phyloP scores from a whole-genome alignment of 176 grass and related monocot genomes.

The Aegilops longissima region DNA sequence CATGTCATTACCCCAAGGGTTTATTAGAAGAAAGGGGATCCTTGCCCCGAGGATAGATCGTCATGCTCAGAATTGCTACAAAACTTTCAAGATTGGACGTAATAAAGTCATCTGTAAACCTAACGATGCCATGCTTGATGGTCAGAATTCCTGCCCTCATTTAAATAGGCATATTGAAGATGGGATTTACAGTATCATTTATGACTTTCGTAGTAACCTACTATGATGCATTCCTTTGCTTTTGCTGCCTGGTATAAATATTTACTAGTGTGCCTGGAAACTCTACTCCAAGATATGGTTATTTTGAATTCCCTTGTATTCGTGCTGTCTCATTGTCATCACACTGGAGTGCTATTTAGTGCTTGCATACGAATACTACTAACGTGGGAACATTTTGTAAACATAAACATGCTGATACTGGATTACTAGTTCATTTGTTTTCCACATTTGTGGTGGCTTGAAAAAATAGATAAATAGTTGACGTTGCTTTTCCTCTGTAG shows the following conservation, averaged over 20 bases:
- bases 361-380: neutral
- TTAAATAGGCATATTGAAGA: constrained; percentile 30
- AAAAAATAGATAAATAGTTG: constrained; percentile 11
- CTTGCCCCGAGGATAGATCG: constrained; percentile 36
- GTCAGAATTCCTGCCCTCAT: constrained; percentile 46
- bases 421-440: neutral
- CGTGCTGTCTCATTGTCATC: neutral
- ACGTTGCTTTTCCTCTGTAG: constrained; percentile 44
- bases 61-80: constrained; percentile 56
- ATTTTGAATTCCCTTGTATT: constrained; percentile 9
- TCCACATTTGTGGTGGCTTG: neutral
- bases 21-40: constrained; percentile 54
- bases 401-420: neutral
- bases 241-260: constrained; percentile 13
- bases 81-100: constrained; percentile 57
- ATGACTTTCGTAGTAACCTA: neutral
- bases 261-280: constrained; percentile 1
- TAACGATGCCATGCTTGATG: constrained; percentile 43
- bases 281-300: constrained; percentile 14
- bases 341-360: neutral
- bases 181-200: neutral
- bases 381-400: neutral
- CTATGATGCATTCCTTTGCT: neutral
- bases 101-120: constrained; percentile 50
- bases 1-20: constrained; percentile 31